Conservation (phyloP, 2,329 filamentous ascomycete genomes). For the Blastomyces parvus region DNA sequence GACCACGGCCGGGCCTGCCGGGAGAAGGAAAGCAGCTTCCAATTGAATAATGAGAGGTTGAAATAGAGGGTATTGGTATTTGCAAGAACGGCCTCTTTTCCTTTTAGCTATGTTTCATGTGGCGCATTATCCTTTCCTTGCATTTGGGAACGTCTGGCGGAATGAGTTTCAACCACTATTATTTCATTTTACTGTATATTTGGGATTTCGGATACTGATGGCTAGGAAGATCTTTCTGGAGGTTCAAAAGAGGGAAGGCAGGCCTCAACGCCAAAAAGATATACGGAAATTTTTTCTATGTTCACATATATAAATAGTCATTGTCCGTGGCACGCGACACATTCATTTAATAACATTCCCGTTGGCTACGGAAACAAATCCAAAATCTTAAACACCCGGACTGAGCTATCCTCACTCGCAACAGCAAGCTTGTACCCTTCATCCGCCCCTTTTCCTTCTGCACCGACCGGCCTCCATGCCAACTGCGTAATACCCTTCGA, state of each 20-base stretch:
- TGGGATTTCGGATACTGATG: neutral
- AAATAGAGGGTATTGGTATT: neutral
- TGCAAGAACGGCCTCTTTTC: conserved; percentile 16
- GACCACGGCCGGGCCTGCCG: conserved; percentile 58
- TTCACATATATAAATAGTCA: neutral
- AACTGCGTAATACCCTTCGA: conserved; percentile 59
- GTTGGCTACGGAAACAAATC: conserved; percentile 18
- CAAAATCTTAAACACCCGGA: conserved; percentile 32
- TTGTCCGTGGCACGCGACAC: neutral
- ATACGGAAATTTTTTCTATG: neutral
- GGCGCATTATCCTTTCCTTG: neutral
- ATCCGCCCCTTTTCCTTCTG: conserved; percentile 14
- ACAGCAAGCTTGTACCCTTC: conserved; percentile 32
- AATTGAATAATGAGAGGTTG: conserved; percentile 9
- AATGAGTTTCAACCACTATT: neutral
- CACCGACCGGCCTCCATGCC: conserved; percentile 52
- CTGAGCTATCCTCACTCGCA: conserved; percentile 38
- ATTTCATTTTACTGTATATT: neutral
- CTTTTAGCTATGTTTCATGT: conserved; percentile 14
- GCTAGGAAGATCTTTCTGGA: neutral
- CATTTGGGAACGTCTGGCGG: neutral
- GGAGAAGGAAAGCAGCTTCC: conserved; percentile 28
- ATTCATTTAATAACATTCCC: neutral
- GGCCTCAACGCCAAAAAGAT: conserved; percentile 7
- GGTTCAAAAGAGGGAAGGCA: neutral